Base-by-base conservation (phyloP, 148 eudicot species). In the Arctostaphylos glauca region DNA sequence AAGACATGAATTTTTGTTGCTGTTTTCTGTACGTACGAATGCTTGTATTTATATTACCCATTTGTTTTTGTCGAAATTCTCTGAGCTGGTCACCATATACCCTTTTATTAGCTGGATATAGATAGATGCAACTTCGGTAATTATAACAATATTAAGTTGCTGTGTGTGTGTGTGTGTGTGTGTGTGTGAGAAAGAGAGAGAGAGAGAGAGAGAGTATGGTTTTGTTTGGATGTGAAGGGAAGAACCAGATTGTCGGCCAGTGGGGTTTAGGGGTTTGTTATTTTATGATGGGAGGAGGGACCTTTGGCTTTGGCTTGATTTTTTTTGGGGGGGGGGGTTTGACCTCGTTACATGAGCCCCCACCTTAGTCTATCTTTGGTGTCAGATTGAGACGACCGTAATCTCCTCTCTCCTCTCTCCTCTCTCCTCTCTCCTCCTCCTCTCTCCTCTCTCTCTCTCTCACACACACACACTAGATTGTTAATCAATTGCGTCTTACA, bases 191-290 rank as follows among this genome's bases (percentile, higher is more conserved):
- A 9, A 5, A 25, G 72, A 67, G 73, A 68, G 73, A 68, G 73
- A 68, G 76, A 73, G 76, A 73, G 12, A 71, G 62, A 77, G 47
- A 31, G 80, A 55, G 48, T 38, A 23, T 31, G 38, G 64, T 31
- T 49, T 56, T 56, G 81, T 59, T 78, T 78, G 81, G 70, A 58
- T 78, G 70, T n/a, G 68, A 58, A 78, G 50, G 68, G 47, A 70
- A 70, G 74, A 70, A 43, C 15, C 74, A 13, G 50, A 60, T 41
- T 55, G 80, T 55, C 67, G 52, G 80, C 58, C 80, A 56, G 67
- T 77, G 80, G 25, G 80, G 25, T 25, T 76, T 53, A 5, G 56
- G 64, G 48, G 74, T 68, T 68, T 5, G 48, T n/a, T 70, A 15
- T 25, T 58, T 14, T 58, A 6, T 4, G 9, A 10, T 9, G 3